Percentiles rank a stretch among this genome's conserved stretches.
Conservation (phyloP, 2,329 filamentous ascomycete genomes). For the Zasmidium citrigriseum region DNA sequence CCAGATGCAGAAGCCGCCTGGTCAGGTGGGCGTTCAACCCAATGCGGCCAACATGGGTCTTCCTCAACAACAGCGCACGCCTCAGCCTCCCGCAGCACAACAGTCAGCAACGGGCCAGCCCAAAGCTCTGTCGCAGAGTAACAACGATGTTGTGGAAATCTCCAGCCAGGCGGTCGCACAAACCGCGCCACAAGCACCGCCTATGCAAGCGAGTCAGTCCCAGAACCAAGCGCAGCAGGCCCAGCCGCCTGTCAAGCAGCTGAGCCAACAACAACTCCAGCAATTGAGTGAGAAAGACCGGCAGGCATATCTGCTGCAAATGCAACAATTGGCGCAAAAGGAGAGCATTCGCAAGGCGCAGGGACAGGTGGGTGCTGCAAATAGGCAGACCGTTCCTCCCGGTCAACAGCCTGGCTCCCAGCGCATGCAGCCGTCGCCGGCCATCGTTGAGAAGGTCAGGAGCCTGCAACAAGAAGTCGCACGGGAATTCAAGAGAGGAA, state of each 20-base stretch:
- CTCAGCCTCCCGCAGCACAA: conserved; percentile 24
- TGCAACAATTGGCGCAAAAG: conserved; percentile 17
- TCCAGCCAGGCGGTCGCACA: conserved; percentile 28
- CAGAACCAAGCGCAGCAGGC: conserved; percentile 14
- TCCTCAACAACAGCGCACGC: conserved; percentile 16
- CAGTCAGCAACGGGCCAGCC: conserved; percentile 23
- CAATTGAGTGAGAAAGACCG: conserved; percentile 26
- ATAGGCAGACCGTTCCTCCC: conserved; percentile 7
- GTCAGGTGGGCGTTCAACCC: background rate
- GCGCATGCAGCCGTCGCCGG: background rate
- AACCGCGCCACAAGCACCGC: conserved; percentile 34
- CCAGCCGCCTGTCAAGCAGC: background rate
- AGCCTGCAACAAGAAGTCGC: conserved; percentile 25
- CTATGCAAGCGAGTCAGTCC: conserved; percentile 25
- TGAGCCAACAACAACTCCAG: conserved; percentile 25
- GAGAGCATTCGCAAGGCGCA: conserved; percentile 32
- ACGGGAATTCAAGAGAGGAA: conserved; percentile 28
- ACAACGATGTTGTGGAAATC: conserved; percentile 45
- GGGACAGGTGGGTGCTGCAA: conserved; percentile 10
- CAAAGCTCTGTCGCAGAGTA: conserved; percentile 29
- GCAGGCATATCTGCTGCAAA: conserved; percentile 18
- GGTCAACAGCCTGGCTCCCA: too few relatives aligned
- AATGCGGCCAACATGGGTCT: conserved; percentile 12
- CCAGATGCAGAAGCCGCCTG: conserved; percentile 27
- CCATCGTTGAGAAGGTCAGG: conserved; percentile 9